Conservation (phyloP, 2,329 filamentous ascomycete genomes). For the Colletotrichum zoysiae region DNA sequence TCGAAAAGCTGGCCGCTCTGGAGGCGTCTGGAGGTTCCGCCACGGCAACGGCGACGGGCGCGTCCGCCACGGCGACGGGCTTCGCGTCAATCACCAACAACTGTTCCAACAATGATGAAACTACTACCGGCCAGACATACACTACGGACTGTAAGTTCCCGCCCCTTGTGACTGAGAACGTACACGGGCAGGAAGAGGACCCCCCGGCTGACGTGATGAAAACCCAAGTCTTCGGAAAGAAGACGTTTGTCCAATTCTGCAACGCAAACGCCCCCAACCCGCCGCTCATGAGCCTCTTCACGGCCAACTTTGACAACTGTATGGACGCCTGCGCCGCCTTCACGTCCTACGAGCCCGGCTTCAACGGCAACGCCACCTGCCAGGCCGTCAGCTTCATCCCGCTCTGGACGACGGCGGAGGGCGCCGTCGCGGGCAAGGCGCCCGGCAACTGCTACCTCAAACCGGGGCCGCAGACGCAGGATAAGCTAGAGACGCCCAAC, state of each 20-base stretch:
- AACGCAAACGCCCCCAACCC: constrained; percentile 55
- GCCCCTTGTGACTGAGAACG: neutral
- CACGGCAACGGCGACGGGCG: constrained; percentile 34
- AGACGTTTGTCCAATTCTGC: constrained; percentile 58
- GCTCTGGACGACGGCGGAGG: constrained; percentile 55
- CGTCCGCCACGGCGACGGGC: constrained; percentile 47
- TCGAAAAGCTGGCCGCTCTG: constrained; percentile 49
- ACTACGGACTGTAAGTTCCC: constrained; percentile 53
- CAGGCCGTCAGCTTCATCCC: constrained; percentile 56
- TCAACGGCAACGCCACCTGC: constrained; percentile 47
- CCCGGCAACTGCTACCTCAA: constrained; percentile 62
- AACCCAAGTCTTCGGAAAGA: constrained; percentile 52
- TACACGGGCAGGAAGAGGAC: neutral
- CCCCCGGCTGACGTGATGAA: constrained; percentile 31
- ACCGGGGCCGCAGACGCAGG: constrained; percentile 51
- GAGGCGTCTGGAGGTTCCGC: constrained; percentile 43
- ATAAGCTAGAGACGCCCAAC: constrained; percentile 48
- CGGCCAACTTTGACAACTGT: constrained; percentile 58
- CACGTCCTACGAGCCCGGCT: constrained; percentile 22
- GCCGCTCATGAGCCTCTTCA: constrained; percentile 57
- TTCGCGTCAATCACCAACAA: constrained; percentile 53
- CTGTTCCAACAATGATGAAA: constrained; percentile 53
- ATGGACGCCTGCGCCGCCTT: constrained; percentile 62
- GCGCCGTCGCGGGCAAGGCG: constrained; percentile 50
- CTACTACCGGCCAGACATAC: constrained; percentile 55